Evolutionary conservation across 345 rosid genomes (phyloP).

Genomic region (Dipteronia sinensis): DNA sequence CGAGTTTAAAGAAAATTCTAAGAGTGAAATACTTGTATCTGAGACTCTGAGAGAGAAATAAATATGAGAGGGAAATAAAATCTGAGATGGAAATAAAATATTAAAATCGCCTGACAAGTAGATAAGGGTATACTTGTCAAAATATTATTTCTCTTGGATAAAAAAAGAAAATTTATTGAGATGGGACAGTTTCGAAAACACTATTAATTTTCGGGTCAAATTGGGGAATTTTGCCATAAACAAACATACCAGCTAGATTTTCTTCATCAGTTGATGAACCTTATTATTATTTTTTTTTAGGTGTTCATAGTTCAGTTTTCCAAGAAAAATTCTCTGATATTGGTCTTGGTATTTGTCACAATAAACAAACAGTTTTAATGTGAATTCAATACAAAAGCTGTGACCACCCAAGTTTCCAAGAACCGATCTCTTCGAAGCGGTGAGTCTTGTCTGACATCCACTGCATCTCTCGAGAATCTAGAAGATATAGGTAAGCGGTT

Average conservation of each 20-base stretch:
- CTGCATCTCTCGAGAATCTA: slow-evolving; percentile 26
- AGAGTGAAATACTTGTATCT: too few relatives aligned
- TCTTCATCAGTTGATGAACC: slow-evolving; percentile 11
- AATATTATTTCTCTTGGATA: too few relatives aligned
- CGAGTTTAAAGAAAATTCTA: too few relatives aligned
- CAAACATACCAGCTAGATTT: slow-evolving; percentile 30
- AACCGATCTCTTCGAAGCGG: slow-evolving; percentile 20
- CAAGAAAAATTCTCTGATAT: slow-evolving; percentile 23
- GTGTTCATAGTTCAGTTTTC: slow-evolving; percentile 32
- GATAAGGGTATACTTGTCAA: too few relatives aligned
- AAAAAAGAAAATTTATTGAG: too few relatives aligned
- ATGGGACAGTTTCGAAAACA: too few relatives aligned
- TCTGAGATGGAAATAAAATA: too few relatives aligned
- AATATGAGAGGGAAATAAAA: too few relatives aligned
- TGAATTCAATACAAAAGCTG: slow-evolving; percentile 16
- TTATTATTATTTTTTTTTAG: slow-evolving; percentile 17
- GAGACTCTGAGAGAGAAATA: too few relatives aligned
- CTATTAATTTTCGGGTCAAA: too few relatives aligned
- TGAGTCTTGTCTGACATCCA: slow-evolving; percentile 20
- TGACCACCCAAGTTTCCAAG: slow-evolving; percentile 18
- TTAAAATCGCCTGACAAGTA: too few relatives aligned
- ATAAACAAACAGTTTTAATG: slow-evolving; percentile 21
- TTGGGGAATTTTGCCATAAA: too few relatives aligned
- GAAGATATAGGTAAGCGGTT: slow-evolving; percentile 41
- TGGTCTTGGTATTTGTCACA: slow-evolving; percentile 27